These are phyloP conservation scores for Scenedesmus sp. DNA, from an alignment of 163 green algal species.

Conservation along the genomic window DNA sequence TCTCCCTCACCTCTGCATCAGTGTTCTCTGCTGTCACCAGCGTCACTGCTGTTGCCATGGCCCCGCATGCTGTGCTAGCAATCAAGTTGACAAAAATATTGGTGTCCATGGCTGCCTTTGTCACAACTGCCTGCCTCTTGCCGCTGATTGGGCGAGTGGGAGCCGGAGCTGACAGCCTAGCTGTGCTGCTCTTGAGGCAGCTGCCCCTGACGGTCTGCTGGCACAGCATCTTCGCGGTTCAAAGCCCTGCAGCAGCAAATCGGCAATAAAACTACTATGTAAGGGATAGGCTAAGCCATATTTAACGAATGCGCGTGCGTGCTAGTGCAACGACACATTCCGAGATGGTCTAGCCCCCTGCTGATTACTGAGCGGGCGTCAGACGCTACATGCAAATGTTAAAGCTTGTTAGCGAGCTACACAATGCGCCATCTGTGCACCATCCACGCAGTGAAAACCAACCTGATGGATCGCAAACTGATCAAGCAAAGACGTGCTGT, in stretches of 20 bases:
- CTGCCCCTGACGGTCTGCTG: slow-evolving; percentile 25
- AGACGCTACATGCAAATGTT: not conserved
- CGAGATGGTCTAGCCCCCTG: not conserved
- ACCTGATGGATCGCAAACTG: not conserved
- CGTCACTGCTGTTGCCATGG: slow-evolving; percentile 67
- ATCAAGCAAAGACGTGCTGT: not conserved
- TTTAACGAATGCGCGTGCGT: not conserved
- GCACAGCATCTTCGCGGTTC: slow-evolving; percentile 6
- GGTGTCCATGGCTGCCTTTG: slow-evolving; percentile 57
- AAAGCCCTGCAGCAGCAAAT: not conserved
- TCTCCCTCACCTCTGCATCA: slow-evolving; percentile 68
- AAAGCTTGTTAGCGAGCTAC: not conserved
- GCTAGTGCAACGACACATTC: not conserved
- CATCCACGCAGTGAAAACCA: not conserved
- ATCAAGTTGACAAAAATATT: slow-evolving; percentile 81
- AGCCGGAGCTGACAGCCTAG: not conserved
- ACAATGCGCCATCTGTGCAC: not conserved
- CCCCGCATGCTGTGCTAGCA: slow-evolving; percentile 51
- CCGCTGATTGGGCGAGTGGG: not conserved
- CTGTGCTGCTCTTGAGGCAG: slow-evolving; percentile 17
- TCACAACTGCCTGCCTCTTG: slow-evolving; percentile 14
- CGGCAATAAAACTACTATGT: too few species aligned
- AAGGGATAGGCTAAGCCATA: not conserved
- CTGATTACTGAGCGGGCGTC: not conserved
- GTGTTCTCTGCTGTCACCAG: slow-evolving; percentile 69